Percentiles rank a stretch among this genome's conserved stretches.
Evolutionary conservation across 306 rosid species (phyloP).

Genomic region (Lupinus albus): DNA sequence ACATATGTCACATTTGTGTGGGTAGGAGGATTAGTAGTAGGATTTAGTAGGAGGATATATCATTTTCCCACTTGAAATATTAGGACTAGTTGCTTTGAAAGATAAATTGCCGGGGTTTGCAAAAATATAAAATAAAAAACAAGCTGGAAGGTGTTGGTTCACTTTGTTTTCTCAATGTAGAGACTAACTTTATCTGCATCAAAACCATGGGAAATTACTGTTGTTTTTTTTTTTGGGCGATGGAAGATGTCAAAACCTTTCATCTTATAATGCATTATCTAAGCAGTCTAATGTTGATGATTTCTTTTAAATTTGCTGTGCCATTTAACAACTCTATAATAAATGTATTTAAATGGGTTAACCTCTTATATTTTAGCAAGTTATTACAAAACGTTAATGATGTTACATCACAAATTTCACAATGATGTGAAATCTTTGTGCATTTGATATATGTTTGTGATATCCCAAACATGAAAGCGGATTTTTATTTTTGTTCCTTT

Average conservation of each 20-base stretch:
- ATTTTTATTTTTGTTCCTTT: neutral
- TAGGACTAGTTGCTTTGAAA: no score
- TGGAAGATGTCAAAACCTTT: neutral
- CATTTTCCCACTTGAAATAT: no score
- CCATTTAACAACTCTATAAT: neutral
- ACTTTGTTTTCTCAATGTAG: neutral
- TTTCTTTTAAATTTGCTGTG: neutral
- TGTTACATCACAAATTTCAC: constrained; percentile 10
- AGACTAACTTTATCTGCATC: constrained; percentile 1
- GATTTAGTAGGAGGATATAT: no score
- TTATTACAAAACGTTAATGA: neutral
- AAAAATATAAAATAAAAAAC: neutral
- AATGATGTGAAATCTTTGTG: neutral
- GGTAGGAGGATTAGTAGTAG: no score
- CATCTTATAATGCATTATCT: neutral
- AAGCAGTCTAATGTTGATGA: neutral
- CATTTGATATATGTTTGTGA: neutral
- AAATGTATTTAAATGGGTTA: neutral
- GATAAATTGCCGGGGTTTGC: no score
- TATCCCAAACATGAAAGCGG: neutral
- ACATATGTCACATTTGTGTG: no score
- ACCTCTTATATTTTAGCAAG: neutral
- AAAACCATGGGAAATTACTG: neutral
- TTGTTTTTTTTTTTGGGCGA: neutral
- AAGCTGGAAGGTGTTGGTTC: neutral